Base-by-base conservation (phyloP, 345 rosid genomes). In the Corchorus capsularis region DNA sequence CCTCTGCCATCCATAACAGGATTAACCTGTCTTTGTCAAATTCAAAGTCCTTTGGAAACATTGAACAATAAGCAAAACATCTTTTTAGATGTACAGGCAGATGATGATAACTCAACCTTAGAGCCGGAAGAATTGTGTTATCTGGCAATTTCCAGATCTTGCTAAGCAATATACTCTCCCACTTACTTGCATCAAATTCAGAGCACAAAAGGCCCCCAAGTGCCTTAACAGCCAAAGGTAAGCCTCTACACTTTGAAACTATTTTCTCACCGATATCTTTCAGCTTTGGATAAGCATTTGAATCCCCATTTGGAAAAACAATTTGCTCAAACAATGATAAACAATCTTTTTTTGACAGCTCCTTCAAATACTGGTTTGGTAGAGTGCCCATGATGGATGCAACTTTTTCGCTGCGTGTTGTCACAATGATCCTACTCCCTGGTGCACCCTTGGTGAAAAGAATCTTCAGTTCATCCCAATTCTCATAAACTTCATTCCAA, bases 201-300 rank as follows among this genome's bases (percentile, higher is more conserved):
- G 41, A 8, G 1, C 73, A 63, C 7, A 82, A 39, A 1, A 82
- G n/a, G 1, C 85, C 79, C 4, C 78, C 82, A 27, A 82, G 35
- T 1, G 79, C 50, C 37, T 78, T 80, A 0, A 73, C 83, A 0
- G 83, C 86, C 73, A 84, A 66, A 13, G 87, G 84, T 49, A 81
- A 56, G 14, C 82, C 82, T 37, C 32, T 7, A 43, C 86, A 80
- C 67, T 66, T 83, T 2, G 8, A 2, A 0, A 17, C 81, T 55
- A 80, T 78, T 27, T 54, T 15, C 20, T 2, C 4, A 0, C 73
- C 77, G 3, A 60, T 17, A 1, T 6, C 50, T 27, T 32, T 8
- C 53, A 76, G 60, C 27, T n/a, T 0, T 0, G 50, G 64, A 12
- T 62, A 57, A 6, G 3, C n/a, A 57, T 66, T 17, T 0, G 68